Percentiles rank a stretch among this genome's conserved stretches.
Conservation (phyloP, 352 stramenopile species). For the Halophytophthora polymorphica region DNA sequence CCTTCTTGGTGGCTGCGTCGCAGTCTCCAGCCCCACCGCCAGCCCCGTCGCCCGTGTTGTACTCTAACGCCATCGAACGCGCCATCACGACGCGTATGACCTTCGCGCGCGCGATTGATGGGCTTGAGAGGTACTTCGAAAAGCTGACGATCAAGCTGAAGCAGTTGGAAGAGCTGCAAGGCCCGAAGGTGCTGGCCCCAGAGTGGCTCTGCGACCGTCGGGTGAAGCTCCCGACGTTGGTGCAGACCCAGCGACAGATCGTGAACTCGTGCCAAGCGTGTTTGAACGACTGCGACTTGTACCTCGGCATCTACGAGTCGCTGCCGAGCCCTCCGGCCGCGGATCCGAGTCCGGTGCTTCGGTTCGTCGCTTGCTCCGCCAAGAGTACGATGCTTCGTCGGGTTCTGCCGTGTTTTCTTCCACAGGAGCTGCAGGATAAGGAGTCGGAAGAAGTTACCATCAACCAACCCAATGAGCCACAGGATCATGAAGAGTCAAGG, state of each 20-base stretch:
- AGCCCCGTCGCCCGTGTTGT: constrained; percentile 23
- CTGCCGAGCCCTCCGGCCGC: constrained; percentile 34
- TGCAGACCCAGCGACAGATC: constrained; percentile 60
- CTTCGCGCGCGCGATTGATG: constrained; percentile 32
- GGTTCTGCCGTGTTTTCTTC: constrained; percentile 18
- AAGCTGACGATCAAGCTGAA: constrained; percentile 22
- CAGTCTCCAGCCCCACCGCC: constrained; percentile 6
- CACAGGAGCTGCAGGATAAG: neutral
- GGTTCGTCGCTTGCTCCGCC: constrained; percentile 45
- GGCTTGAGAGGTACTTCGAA: constrained; percentile 41
- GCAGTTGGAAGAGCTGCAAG: constrained; percentile 17
- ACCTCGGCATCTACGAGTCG: constrained; percentile 58
- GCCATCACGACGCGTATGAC: constrained; percentile 55
- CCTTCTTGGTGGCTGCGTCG: constrained; percentile 37
- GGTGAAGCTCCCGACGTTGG: constrained; percentile 45
- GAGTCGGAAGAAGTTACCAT: neutral
- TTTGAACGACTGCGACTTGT: constrained; percentile 68
- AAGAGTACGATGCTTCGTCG: constrained; percentile 48
- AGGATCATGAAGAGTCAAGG: neutral
- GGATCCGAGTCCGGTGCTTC: constrained; percentile 30
- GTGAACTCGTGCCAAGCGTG: constrained; percentile 51
- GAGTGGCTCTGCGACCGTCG: constrained; percentile 9
- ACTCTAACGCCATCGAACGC: constrained; percentile 49
- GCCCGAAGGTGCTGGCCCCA: constrained; percentile 3
- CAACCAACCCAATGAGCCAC: constrained; percentile 3